Evolutionary conservation across 2,329 filamentous ascomycete species (phyloP), one percentile per base, ranked within the genome.

Genomic region (Talaromyces atroroseus): DNA sequence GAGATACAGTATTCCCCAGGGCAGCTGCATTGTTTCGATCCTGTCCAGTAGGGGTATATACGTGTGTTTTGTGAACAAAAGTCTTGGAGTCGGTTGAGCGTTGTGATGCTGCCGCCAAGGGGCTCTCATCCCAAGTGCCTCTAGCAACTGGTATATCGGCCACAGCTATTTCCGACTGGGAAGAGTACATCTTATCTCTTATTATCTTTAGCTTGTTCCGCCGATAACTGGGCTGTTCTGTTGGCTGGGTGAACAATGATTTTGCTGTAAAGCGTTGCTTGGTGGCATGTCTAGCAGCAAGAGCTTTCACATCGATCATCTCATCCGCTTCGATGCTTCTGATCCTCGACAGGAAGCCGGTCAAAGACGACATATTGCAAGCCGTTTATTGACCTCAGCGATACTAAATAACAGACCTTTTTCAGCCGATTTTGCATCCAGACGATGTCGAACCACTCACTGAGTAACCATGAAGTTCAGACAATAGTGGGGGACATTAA

Each of bases 1-100:
- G 65, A 16, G 64, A 64, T 2, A 65, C 61, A 32, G 55, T 51
- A 2, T 64, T 61, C 1, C 64, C 66, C 18, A 68, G 51, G 14
- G 68, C 64, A 12, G 68, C 69, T 47, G 70, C 29, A 34, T 24
- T 20, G 38, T 18, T 26, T 16, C 40, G 51, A 24, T 24, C 21
- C 34, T 16, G 20, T 63, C 40, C 44, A 61, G 8, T 29, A 18
- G n/a, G 23, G 14, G 42, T 26, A 26, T 21, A 14, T 16, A 26
- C 18, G 21, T 16, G 21, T 20, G 44, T 47, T 26, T 26, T 47
- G 34, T 38, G 34, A 8, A 38, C 16, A 16, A 10, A 8, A 38
- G 34, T 38, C 34, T 38, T 38, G 16, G 34, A 38, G 34, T 38
- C 34, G 34, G 34, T 16, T 38, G 34, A 38, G 10, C 20, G 20